Base-by-base conservation (phyloP, 2,329 filamentous ascomycete species). In the Claviceps digitariae region DNA sequence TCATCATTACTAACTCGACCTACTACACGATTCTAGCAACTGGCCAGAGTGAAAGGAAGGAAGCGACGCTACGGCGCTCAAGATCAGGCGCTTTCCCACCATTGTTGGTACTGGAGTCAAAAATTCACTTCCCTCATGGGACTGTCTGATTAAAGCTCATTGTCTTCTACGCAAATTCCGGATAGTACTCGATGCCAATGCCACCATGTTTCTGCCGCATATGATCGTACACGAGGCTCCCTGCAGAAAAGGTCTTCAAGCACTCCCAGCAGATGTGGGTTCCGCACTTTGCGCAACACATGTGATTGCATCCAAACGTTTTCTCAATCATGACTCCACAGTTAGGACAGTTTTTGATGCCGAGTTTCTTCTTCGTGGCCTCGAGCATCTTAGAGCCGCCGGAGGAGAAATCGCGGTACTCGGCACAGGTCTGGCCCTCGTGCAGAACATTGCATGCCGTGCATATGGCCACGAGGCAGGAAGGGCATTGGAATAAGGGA, bases 241-340 rank as follows among this genome's bases (percentile, higher is more conserved):
- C 43, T 10, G 34, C 50, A 3, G 58, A 20, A 55, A 75, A 75
- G 0, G 58, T 59, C 13, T 52, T 54, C 60, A 74, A 55, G 54
- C 75, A 78, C 3, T 69, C 62, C 73, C 73, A 78, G 55, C 74
- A 78, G 31, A 76, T 72, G 53, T 76, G 70, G 1, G 64, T 57
- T 2, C 61, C 56, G 53, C 74, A 78, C 0, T 55, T 58, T 1
- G 29, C 43, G 54, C 75, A 77, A 0, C 55, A 58, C 55, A 77
- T 72, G 57, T 77, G 73, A 56, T 75, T 69, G 55, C 75, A 78
- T 0, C 74, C 74, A 0, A 62, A 61, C 0, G 52, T 60, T 63
- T 75, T 76, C 55, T 74, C 66, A 1, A 76, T 67, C 2, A 64
- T 51, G 1, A 65, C 67, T 17, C 58, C 60, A 56, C 74, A 75